Evolutionary conservation across 192 early-diverging fungal genomes (phyloP).

Genomic region (Podila verticillata): DNA sequence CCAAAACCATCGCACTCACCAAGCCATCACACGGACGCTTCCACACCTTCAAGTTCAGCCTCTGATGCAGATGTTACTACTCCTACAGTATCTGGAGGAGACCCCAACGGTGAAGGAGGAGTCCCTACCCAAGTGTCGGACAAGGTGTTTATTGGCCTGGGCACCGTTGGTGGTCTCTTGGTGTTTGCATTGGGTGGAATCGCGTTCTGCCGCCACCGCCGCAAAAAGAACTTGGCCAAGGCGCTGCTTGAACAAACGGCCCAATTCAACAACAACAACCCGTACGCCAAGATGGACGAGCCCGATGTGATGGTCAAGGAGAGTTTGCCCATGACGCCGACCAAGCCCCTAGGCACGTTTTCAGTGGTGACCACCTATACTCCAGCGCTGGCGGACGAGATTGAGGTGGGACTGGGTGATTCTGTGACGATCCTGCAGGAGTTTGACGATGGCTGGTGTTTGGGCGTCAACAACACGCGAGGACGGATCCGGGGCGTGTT

Average conservation of each 20-base stretch:
- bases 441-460: conserved; percentile 71
- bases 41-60: neutral
- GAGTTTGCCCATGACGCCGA: conserved; percentile 28
- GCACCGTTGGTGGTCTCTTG: conserved; percentile 32
- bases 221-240: conserved; percentile 40
- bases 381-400: conserved; percentile 66
- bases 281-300: conserved; percentile 42
- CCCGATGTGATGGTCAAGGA: conserved; percentile 14
- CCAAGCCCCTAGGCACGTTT: conserved; percentile 55
- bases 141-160: conserved; percentile 35
- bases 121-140: conserved; percentile 24
- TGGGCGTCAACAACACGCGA: conserved; percentile 60
- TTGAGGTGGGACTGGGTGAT: conserved; percentile 63
- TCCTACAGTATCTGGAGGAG: neutral
- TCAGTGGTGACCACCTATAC: conserved; percentile 57
- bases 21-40: neutral
- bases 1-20: neutral
- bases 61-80: neutral
- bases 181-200: conserved; percentile 34
- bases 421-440: conserved; percentile 60
- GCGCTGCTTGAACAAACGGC: conserved; percentile 35
- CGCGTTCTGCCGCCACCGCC: conserved; percentile 37
- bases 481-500: conserved; percentile 61
- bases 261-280: conserved; percentile 53
- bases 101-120: neutral